Percentiles rank a stretch among this genome's conserved stretches.
Conservation (phyloP, 257 asterid genomes). For the Ilex asprella region DNA sequence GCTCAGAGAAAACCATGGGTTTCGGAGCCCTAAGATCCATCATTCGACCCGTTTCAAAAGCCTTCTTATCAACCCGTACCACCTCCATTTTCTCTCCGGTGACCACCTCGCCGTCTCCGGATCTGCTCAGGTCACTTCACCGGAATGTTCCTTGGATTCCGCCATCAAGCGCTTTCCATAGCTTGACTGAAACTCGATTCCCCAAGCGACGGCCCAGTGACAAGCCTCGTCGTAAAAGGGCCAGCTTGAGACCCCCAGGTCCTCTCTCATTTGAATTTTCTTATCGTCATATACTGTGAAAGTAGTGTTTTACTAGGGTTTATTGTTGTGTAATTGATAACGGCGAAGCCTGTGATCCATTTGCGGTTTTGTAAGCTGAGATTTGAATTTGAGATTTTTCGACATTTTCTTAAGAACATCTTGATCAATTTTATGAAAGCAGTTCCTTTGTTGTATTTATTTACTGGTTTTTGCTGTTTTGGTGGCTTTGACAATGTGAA, state of each 20-base stretch:
- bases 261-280: not conserved
- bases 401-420: too few species aligned
- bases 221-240: conserved; percentile 60
- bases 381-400: too few species aligned
- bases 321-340: not conserved
- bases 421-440: too few species aligned
- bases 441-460: not conserved
- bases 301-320: not conserved
- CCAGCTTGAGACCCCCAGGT: conserved; percentile 69
- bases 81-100: conserved; percentile 23
- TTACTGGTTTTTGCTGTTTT: too few species aligned
- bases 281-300: conserved; percentile 14
- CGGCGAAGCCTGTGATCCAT: too few species aligned
- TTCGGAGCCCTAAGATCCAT: conserved; percentile 59
- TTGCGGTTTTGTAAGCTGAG: not conserved
- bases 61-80: conserved; percentile 25
- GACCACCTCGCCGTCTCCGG: conserved; percentile 19
- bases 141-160: conserved; percentile 40
- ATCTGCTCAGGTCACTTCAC: conserved; percentile 33
- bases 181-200: conserved; percentile 63
- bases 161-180: conserved; percentile 48
- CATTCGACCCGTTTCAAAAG: conserved; percentile 47
- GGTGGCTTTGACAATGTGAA: not conserved
- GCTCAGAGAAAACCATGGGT: conserved; percentile 27
- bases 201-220: conserved; percentile 61